phyloP scores from a whole-genome alignment of 345 rosid genomes.

The Erysimum cheiranthoides region DNA sequence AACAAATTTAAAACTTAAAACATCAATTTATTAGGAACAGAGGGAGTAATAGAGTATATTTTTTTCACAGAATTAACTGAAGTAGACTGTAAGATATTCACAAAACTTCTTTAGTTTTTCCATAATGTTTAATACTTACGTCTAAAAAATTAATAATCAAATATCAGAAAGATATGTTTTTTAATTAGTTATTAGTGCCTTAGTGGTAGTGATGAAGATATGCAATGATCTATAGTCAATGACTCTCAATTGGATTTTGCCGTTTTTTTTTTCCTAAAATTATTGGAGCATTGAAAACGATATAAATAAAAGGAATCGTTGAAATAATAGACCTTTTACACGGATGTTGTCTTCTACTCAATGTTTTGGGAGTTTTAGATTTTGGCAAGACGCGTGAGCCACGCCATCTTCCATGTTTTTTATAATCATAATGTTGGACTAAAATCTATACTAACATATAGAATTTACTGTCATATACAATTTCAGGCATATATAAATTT shows the following conservation, averaged over 20 bases:
- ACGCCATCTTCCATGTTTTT: constrained; percentile 2
- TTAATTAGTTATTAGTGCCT: background rate
- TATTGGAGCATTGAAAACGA: constrained; percentile 2
- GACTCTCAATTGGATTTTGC: constrained; percentile 16
- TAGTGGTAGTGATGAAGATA: constrained; percentile 9
- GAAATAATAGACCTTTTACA: constrained; percentile 39
- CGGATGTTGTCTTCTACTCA: constrained; percentile 34
- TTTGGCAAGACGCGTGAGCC: constrained; percentile 26
- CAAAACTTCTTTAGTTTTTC: background rate
- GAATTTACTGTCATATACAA: background rate
- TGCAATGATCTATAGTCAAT: constrained; percentile 4
- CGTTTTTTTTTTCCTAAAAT: background rate
- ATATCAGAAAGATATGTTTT: constrained; percentile 1
- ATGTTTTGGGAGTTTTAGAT: constrained; percentile 21
- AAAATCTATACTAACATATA: constrained; percentile 1
- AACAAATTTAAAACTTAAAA: too few relatives aligned
- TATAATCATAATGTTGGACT: background rate
- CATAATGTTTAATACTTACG: background rate
- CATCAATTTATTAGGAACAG: too few relatives aligned
- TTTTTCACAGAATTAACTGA: background rate
- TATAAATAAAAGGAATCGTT: constrained; percentile 34
- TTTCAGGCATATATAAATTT: background rate
- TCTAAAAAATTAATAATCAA: background rate
- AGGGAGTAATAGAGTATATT: background rate
- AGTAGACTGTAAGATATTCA: background rate